Evolutionary conservation across 140 eudicot genomes (phyloP).

Genomic region (Flaveria floridana): DNA sequence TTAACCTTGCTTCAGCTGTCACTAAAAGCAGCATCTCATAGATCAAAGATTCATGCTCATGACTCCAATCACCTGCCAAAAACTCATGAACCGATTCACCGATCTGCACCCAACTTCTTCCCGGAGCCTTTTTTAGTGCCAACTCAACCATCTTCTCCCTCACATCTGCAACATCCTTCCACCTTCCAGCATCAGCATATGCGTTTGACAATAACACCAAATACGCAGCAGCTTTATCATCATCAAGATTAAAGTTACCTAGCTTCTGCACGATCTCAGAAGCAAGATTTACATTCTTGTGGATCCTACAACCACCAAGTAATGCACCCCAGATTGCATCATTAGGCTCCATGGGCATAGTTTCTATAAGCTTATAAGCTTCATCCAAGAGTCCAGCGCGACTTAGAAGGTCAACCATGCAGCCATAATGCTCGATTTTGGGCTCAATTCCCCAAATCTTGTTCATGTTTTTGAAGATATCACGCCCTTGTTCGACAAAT

Average conservation of each 20-base stretch:
- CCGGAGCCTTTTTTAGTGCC: conserved; percentile 50
- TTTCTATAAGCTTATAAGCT: conserved; percentile 48
- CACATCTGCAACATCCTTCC: conserved; percentile 53
- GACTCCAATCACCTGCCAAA: conserved; percentile 46
- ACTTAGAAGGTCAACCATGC: conserved; percentile 77
- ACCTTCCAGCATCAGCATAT: conserved; percentile 52
- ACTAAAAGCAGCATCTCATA: conserved; percentile 38
- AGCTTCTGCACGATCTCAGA: conserved; percentile 41
- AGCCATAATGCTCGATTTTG: conserved; percentile 69
- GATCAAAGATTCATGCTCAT: conserved; percentile 40
- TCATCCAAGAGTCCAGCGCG: conserved; percentile 71
- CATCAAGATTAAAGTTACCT: conserved; percentile 41
- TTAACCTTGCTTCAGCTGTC: conserved; percentile 28
- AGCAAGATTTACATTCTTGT: conserved; percentile 57
- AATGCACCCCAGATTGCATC: conserved; percentile 76
- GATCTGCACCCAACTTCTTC: conserved; percentile 68
- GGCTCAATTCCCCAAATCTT: conserved; percentile 51
- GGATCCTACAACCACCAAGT: conserved; percentile 63
- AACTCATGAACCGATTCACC: conserved; percentile 46
- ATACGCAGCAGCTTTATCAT: conserved; percentile 53
- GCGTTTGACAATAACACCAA: conserved; percentile 57
- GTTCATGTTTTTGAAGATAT: conserved; percentile 44
- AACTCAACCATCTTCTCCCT: conserved; percentile 49
- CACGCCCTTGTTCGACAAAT: conserved; percentile 51
- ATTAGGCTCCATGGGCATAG: conserved; percentile 70